Evolutionary conservation across 1,284 basidiomycete genomes (phyloP), one percentile per base, ranked within the genome.

Genomic region (Malassezia cuniculi): DNA sequence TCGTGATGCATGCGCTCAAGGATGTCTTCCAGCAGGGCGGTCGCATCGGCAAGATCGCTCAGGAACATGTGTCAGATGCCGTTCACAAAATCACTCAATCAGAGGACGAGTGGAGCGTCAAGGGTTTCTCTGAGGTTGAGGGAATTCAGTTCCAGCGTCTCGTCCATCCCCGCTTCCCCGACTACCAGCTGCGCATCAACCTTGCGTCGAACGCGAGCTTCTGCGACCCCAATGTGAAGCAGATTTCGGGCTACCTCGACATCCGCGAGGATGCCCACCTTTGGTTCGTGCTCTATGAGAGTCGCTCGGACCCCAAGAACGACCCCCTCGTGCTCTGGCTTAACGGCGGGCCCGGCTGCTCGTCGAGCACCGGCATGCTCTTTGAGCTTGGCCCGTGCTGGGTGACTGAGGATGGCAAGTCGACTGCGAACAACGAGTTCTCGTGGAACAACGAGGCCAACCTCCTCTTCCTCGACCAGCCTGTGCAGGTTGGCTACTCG

Each of bases 271-370:
- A 80, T 52, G 84, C 83, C 57, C 84, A 86, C 56, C 74, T 87
- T 16, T 85, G 85, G 75, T 86, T 84, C 71, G 84, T 81, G 19
- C 83, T 85, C 73, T 87, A 86, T 57, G 85, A 89, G 70, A 77
- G 79, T 2, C 75, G 85, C 28, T 73, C 69, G 44, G 73, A 77
- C 18, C 85, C 86, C 1, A 69, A 74, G 36, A 73, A 77, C 32
- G 85, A 82, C 14, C 85, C 85, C 8, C 72, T 93, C 4, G 74
- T 86, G 19, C 72, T 93, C 40, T 90, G 87, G 87, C 72, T 89
- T 28, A 87, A 85, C 57, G 85, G 85, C 31, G 82, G 82, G 5
- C 81, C 82, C 11, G 81, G 64, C 36, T 56, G 60, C 48, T 66
- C 57, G 21, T 59, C 57, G 15, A 54, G 53, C 34, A 56, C 54